These are phyloP conservation scores for Candida mesenterica DNA, from an alignment of 1,139 yeast species.

Conservation along the genomic window DNA sequence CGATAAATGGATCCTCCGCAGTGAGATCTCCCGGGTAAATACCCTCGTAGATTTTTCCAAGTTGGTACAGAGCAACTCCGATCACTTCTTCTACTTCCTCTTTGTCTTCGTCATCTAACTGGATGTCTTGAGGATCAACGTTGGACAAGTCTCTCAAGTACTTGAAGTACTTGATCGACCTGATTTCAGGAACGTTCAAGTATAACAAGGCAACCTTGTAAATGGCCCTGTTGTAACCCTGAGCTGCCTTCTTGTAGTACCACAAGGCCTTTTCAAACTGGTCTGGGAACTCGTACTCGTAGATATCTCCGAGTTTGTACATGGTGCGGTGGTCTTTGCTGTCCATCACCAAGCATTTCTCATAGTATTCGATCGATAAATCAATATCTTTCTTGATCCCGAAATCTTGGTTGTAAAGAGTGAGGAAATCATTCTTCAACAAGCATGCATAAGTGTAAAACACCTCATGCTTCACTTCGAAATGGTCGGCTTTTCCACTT, in stretches of 20 bases:
- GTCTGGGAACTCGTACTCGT: constrained; percentile 34
- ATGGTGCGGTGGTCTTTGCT: constrained; percentile 35
- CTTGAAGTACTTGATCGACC: constrained; percentile 37
- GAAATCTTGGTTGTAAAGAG: constrained; percentile 37
- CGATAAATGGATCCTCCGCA: constrained; percentile 37
- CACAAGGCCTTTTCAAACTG: constrained; percentile 34
- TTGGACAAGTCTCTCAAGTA: constrained; percentile 39
- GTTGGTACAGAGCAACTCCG: constrained; percentile 47
- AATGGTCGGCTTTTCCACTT: constrained; percentile 22
- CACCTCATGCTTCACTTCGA: constrained; percentile 23
- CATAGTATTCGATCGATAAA: constrained; percentile 33
- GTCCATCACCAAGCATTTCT: constrained; percentile 33
- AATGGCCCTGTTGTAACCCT: constrained; percentile 46
- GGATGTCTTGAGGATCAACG: constrained; percentile 34
- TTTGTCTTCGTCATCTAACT: constrained; percentile 38
- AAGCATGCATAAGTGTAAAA: constrained; percentile 43
- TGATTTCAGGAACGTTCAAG: constrained; percentile 33
- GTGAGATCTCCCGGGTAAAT: constrained; percentile 50
- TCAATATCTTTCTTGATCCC: constrained; percentile 31
- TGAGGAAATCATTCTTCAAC: constrained; percentile 35
- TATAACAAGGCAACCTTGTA: constrained; percentile 42
- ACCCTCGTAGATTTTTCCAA: constrained; percentile 72
- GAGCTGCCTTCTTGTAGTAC: constrained; percentile 40
- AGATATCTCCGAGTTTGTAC: constrained; percentile 43
- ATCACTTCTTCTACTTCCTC: constrained; percentile 44